phyloP scores from a whole-genome alignment of 1,139 yeast genomes.

The Nakaseomyces delphensis region DNA sequence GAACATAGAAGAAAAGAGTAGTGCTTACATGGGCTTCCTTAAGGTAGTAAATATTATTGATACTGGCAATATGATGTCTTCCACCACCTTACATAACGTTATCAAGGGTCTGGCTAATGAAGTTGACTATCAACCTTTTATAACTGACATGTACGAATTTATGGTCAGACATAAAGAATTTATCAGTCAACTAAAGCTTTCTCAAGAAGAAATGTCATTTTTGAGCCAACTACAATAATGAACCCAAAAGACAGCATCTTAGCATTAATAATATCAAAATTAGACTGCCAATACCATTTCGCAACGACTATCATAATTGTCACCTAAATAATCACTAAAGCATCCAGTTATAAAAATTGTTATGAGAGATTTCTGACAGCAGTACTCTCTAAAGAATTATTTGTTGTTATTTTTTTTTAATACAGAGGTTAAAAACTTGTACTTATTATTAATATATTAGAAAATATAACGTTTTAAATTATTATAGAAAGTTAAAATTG shows the following conservation, averaged over 20 bases:
- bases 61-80: slow-evolving; percentile 15
- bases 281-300: too few relatives aligned
- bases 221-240: slow-evolving; percentile 16
- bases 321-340: too few relatives aligned
- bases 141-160: slow-evolving; percentile 23
- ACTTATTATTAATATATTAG: not conserved
- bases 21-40: slow-evolving; percentile 30
- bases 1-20: slow-evolving; percentile 30
- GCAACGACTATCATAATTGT: too few relatives aligned
- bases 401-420: too few relatives aligned
- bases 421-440: too few relatives aligned
- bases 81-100: slow-evolving; percentile 20
- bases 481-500: too few relatives aligned
- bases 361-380: too few relatives aligned
- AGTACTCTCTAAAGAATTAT: too few relatives aligned
- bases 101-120: slow-evolving; percentile 23
- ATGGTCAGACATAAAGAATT: slow-evolving; percentile 19
- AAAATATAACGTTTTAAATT: not conserved
- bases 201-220: slow-evolving; percentile 21
- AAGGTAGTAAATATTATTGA: slow-evolving; percentile 24
- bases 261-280: not conserved
- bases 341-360: too few relatives aligned
- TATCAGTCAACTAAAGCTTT: slow-evolving; percentile 18
- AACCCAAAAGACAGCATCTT: too few relatives aligned
- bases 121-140: slow-evolving; percentile 24